Base-by-base conservation (phyloP, 768 basidiomycete genomes). In the Mycena maculata region DNA sequence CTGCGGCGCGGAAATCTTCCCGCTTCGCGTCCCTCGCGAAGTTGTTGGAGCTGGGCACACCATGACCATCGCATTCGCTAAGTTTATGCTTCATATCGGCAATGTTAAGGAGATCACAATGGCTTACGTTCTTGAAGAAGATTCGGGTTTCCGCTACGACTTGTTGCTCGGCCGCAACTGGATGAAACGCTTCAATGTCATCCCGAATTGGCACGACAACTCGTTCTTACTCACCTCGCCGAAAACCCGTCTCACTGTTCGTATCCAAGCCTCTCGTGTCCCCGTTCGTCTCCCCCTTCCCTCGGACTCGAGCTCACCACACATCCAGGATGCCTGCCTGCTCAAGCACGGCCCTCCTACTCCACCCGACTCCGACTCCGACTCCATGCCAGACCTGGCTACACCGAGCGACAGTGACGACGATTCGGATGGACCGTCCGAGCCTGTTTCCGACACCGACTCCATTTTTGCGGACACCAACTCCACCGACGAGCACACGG, bases 121-220 rank as follows among this genome's bases (percentile, higher is more conserved):
- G n/a, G n/a, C n/a, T n/a, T n/a, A n/a, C n/a, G n/a, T n/a, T n/a
- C n/a, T n/a, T n/a, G n/a, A n/a, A n/a, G n/a, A n/a, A n/a, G n/a
- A n/a, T n/a, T n/a, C n/a, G n/a, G 68, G 68, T 4, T 69, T 69
- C 52, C 30, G 53, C 10, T 69, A 69, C 25, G 63, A 69, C 23
- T 33, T 69, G 13, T 42, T 68, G 31, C 48, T 65, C 16, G 63
- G 68, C 8, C 42, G 42, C 15, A 54, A 44, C 33, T 65, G 55
- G 54, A 39, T 65, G 31, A 64, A 59, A 18, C 10, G 22, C 1
- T 59, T 42, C 52, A 49, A 65, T 23, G 63, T 55, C 18, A 15
- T 49, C 20, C 60, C 60, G 20, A 39, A 53, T 36, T 69, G 68
- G 68, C 38, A 54, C 18, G 47, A 63, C 44, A 63, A 58, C n/a